Evolutionary conservation across 108 stramenopile species (phyloP).

Genomic region (Skeletonema potamos): DNA sequence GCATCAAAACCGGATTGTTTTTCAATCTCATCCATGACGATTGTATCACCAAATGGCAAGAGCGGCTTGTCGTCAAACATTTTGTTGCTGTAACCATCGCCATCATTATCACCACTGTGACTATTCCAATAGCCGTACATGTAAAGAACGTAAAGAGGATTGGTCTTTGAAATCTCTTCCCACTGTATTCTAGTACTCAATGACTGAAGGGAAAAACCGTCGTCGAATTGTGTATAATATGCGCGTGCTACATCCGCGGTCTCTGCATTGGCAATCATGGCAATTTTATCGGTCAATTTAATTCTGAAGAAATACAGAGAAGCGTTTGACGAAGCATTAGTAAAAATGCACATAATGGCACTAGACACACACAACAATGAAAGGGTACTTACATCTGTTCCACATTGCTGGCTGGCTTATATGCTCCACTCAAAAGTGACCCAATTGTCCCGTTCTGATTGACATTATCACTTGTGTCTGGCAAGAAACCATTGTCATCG

Average conservation of each 20-base stretch:
- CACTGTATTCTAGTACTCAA: conserved; percentile 10
- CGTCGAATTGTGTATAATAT: conserved; percentile 29
- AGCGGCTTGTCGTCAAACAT: conserved; percentile 31
- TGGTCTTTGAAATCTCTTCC: conserved; percentile 17
- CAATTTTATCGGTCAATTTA: conserved; percentile 26
- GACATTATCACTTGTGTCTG: conserved; percentile 32
- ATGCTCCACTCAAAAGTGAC: conserved; percentile 12
- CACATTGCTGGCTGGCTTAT: conserved; percentile 22
- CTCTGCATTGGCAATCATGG: conserved; percentile 19
- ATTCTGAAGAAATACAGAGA: conserved; percentile 14
- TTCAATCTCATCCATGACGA: conserved; percentile 32
- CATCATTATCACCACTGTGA: conserved; percentile 26
- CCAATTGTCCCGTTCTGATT: conserved; percentile 11
- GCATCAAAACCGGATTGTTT: conserved; percentile 34
- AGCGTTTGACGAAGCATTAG: neutral
- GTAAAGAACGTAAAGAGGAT: conserved; percentile 39
- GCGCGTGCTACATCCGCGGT: conserved; percentile 17
- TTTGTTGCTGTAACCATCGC: conserved; percentile 51
- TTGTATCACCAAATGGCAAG: conserved; percentile 38
- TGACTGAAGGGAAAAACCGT: conserved; percentile 30
- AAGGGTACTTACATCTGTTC: conserved; percentile 27
- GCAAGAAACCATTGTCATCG: conserved; percentile 52
- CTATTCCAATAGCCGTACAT: conserved; percentile 44
- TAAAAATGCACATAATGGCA: neutral
- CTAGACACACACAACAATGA: neutral